phyloP scores from a whole-genome alignment of 176 grass and related monocot genomes.

The Hordeum marinum region DNA sequence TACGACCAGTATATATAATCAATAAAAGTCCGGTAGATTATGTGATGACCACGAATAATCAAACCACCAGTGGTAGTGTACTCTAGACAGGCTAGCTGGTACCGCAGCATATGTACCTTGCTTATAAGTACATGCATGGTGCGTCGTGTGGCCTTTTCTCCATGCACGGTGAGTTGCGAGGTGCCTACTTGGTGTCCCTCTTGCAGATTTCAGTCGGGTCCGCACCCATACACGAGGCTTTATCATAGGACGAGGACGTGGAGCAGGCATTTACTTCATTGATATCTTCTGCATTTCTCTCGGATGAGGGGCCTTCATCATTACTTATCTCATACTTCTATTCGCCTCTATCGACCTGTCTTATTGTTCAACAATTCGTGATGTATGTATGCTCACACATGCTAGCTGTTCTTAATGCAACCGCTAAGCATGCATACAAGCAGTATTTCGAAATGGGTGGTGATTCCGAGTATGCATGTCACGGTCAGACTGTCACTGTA shows the following conservation, averaged over 20 bases:
- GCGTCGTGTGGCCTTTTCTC: constrained; percentile 26
- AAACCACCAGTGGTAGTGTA: background rate
- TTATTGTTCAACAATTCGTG: background rate
- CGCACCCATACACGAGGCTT: constrained; percentile 8
- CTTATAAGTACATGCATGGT: background rate
- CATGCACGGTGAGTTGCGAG: constrained; percentile 7
- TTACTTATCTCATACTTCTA: constrained; percentile 15
- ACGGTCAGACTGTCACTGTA: background rate
- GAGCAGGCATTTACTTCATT: constrained; percentile 22
- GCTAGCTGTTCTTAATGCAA: background rate
- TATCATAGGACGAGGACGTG: constrained; percentile 27
- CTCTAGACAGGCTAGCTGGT: background rate
- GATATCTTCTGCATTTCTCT: constrained; percentile 28
- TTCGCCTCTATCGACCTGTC: background rate
- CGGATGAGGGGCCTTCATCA: constrained; percentile 13
- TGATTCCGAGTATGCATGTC: constrained; percentile 1
- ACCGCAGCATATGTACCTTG: background rate
- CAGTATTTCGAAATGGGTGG: background rate
- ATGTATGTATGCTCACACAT: background rate
- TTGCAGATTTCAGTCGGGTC: constrained; percentile 14
- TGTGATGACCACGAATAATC: background rate
- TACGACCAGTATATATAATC: background rate
- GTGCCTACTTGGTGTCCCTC: constrained; percentile 2
- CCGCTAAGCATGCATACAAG: background rate
- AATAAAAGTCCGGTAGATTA: background rate